Evolutionary conservation across 176 grass and related monocot genomes (phyloP), one percentile per base, ranked within the genome.

Genomic region (Triticum timopheevii): DNA sequence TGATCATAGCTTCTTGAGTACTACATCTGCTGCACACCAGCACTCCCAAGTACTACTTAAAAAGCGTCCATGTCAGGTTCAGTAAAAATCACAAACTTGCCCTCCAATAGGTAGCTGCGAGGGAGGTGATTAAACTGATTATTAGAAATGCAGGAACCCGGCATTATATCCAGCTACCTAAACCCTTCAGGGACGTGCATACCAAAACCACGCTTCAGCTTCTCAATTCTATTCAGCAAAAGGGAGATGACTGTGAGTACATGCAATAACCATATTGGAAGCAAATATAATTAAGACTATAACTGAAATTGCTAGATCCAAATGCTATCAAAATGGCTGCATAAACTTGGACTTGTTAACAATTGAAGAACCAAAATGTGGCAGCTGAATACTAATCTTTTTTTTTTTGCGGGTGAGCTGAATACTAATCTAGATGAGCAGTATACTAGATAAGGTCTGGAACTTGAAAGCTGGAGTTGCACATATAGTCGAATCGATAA

Each of bases 131-230:
- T 71, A 78, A 44, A 20, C 23, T 34, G 36, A 71, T 76, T 71
- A 82, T 78, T 76, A 62, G 76, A 81, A 85, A 82, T 59, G 20
- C 76, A 69, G 73, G 54, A 69, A 78, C 13, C 63, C 52, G 20
- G 47, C 17, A 68, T 52, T 12, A 73, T 52, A 75, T 24, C 38
- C 81, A 85, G 42, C 88, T 97, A 97, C 76, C 82, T 87, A 31
- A 97, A 84, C 49, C 93, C 95, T 82, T 91, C 84, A 28, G 90
- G 97, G 73, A 93, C 90, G 7, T 86, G 92, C 97, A 98, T 96
- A 35, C 97, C 97, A 82, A 98, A 94, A 87, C 97, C 97, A 13
- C 82, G 92, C 88, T 94, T 94, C 90, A 96, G 85, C 84, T 92
- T 96, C 82, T 98, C 97, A 63, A 98, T 90, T 83, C 97, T 98